Percentiles rank a stretch among this genome's conserved stretches.
Conservation (phyloP, 176 grass and related monocot genomes). For the Aegilops tauschii region DNA sequence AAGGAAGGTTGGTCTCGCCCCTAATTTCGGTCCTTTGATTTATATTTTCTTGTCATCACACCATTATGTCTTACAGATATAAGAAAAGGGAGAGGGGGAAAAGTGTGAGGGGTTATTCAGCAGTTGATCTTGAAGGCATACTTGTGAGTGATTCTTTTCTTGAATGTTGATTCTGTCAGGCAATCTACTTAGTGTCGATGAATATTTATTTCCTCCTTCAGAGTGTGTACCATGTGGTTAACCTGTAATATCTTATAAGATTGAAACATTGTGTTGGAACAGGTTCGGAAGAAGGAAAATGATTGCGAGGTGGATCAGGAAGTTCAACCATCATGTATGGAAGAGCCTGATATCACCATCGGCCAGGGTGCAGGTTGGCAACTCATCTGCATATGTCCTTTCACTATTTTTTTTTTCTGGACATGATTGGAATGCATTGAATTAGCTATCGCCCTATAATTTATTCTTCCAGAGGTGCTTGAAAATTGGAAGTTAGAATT, state of each 20-base stretch:
- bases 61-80: conserved; percentile 51
- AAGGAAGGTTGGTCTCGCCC: conserved; percentile 69
- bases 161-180: neutral
- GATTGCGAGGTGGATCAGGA: conserved; percentile 30
- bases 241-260: neutral
- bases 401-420: neutral
- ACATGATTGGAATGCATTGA: neutral
- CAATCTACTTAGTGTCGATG: neutral
- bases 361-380: conserved; percentile 50
- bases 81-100: conserved; percentile 94
- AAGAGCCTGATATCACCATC: conserved; percentile 40
- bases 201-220: neutral
- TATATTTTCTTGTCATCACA: neutral
- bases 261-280: conserved; percentile 17
- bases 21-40: neutral
- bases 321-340: conserved; percentile 30
- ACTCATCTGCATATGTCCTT: neutral
- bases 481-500: neutral
- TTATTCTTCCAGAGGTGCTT: neutral
- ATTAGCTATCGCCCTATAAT: neutral
- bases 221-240: neutral
- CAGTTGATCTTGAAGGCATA: conserved; percentile 96
- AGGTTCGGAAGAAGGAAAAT: conserved; percentile 70
- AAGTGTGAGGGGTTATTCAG: conserved; percentile 73
- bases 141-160: conserved; percentile 49